phyloP scores from a whole-genome alignment of 139 green algal species.

The Haematococcus sp. region DNA sequence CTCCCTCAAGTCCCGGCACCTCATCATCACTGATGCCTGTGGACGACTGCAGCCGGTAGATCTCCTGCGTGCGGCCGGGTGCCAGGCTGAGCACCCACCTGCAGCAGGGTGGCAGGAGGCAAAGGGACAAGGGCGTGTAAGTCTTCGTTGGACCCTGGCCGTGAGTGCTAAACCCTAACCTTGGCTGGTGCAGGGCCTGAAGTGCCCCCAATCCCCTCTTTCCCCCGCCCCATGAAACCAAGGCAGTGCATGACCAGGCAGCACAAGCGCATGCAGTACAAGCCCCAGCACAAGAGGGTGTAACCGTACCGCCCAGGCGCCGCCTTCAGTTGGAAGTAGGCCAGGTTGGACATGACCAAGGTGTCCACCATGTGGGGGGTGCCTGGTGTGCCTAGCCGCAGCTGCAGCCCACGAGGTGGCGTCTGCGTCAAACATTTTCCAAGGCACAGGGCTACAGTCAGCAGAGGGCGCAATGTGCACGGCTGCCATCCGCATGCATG shows the following conservation, averaged over 20 bases:
- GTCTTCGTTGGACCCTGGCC: too few relatives aligned
- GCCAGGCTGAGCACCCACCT: slow-evolving; percentile 48
- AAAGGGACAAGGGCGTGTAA: too few relatives aligned
- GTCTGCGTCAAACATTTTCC: slow-evolving; percentile 37
- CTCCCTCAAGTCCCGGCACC: neutral
- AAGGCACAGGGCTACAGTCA: neutral
- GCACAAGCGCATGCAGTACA: neutral
- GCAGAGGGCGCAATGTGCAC: too few relatives aligned
- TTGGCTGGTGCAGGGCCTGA: too few relatives aligned
- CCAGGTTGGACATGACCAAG: slow-evolving; percentile 96
- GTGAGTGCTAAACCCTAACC: too few relatives aligned
- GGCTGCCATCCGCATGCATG: too few relatives aligned
- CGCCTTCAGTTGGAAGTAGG: slow-evolving; percentile 98
- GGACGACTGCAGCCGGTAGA: slow-evolving; percentile 30
- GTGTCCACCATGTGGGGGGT: slow-evolving; percentile 76
- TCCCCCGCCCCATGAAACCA: too few relatives aligned
- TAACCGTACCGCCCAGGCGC: slow-evolving; percentile 58
- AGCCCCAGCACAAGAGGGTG: neutral
- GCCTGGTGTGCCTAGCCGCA: slow-evolving; percentile 70
- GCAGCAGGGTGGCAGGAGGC: neutral
- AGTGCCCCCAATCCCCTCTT: too few relatives aligned
- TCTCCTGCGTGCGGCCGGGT: slow-evolving; percentile 32
- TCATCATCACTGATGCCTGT: slow-evolving; percentile 2
- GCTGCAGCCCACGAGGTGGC: slow-evolving; percentile 86
- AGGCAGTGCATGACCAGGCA: too few relatives aligned